Conservation (phyloP, 257 asterid species). For the Ocimum tenuiflorum region DNA sequence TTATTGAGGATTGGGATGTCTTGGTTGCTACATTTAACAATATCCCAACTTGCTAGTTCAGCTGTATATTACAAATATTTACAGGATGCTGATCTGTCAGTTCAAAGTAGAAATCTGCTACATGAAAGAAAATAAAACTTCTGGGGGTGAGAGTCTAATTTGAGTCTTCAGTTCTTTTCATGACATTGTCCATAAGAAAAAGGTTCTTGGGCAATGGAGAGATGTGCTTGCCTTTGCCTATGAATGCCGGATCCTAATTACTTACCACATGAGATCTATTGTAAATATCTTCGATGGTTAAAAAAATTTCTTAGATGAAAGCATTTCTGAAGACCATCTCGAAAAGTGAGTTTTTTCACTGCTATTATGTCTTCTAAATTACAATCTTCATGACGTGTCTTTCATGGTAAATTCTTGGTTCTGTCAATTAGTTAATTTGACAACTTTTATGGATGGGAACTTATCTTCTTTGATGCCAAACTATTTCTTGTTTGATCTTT, state of each 20-base stretch:
- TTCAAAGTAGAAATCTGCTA: too few relatives aligned
- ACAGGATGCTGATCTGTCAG: not conserved
- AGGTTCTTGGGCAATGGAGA: not conserved
- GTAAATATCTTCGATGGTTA: not conserved
- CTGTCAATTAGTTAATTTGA: not conserved
- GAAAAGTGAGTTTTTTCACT: not conserved
- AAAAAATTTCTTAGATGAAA: not conserved
- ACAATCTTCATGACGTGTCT: not conserved
- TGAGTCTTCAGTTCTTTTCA: not conserved
- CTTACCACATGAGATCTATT: not conserved
- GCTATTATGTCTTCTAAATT: not conserved
- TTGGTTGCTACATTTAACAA: not conserved
- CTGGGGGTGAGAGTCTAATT: not conserved
- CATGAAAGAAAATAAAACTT: not conserved
- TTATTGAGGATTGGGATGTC: not conserved
- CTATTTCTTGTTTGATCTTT: conserved; percentile 40
- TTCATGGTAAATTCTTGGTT: not conserved
- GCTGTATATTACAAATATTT: not conserved
- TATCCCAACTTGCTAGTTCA: not conserved
- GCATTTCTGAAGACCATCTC: not conserved
- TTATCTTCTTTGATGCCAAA: conserved; percentile 1
- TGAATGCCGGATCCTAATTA: not conserved
- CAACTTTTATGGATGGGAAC: conserved; percentile 10
- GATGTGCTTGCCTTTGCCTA: too few relatives aligned
- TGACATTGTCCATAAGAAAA: not conserved